Base-by-base conservation (phyloP, 2,329 filamentous ascomycete genomes). In the Stylonectria norvegica region DNA sequence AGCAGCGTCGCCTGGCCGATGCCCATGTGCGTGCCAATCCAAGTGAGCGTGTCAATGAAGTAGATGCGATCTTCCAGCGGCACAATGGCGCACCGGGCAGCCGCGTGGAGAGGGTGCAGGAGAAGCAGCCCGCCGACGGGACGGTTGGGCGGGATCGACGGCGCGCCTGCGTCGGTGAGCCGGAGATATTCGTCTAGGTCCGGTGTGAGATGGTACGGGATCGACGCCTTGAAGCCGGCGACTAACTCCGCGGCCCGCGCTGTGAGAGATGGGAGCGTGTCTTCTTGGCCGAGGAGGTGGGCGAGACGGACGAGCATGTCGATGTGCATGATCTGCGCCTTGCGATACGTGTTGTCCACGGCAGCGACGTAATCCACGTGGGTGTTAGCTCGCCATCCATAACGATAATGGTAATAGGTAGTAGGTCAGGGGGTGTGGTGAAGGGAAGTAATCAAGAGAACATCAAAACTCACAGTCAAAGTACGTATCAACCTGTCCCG, bases 1-100 rank as follows among this genome's bases (percentile, higher is more conserved):
- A 32, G 17, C 5, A 32, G 30, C 15, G 30, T 32, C 16, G 30
- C 30, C 16, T 32, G 30, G 9, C 30, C 30, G 30, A 32, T 32
- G 15, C 30, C 30, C 30, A 32, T 32, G 30, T 17, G 8, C 5
- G 8, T 19, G 5, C 30, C 30, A 18, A 32, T 32, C 30, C 30
- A 32, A 7, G n/a, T 5, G 7, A 32, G 15, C 9, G 30, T 32
- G 16, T 32, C 17, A 7, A 19, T 17, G 30, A 18, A 32, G 30
- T 32, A 32, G 5, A 8, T 19, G 7, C 30, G 9, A 14, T 32
- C 15, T 6, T 14, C 30, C 11, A 18, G 30, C 16, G 30, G 30
- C 5, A 32, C 16, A 5, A 19, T n/a, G 17, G 30, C 10, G 30
- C 30, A 32, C 19, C 15, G 10, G 5, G 30, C 30, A 18, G 30